Evolutionary conservation across 2,329 filamentous ascomycete genomes (phyloP), one percentile per base, ranked within the genome.

Genomic region (Epichloe gansuensis): DNA sequence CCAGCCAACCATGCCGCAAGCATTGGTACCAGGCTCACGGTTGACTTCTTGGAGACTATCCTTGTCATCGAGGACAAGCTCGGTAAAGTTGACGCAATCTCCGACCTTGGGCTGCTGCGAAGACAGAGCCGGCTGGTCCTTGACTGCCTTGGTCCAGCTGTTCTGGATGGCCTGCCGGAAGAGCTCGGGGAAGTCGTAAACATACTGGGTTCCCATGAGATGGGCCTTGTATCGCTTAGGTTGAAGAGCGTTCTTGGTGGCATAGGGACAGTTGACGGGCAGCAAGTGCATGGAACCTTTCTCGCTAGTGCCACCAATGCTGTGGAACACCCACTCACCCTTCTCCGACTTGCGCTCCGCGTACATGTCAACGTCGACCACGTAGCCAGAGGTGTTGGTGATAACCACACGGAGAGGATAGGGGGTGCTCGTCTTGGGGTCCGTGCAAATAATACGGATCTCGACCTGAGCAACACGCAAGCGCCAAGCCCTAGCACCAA

Each of bases 211-310:
- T 58, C 93, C 93, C 90, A 98, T 96, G 56, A 97, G 76, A 68
- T 98, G 93, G 60, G 93, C 93, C 84, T 95, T 96, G 83, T 98
- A 97, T 62, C 93, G 84, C 83, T 97, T 97, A 56, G 93, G 93
- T 74, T 98, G 93, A 55, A 98, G 80, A 77, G 90, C 95, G 71
- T 96, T 94, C 82, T 98, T 98, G 65, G 91, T 96, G 39, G 91
- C 85, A 71, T 98, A 98, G 23, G 93, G 89, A 3, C 89, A 90
- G 44, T 83, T 87, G 58, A 97, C 90, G 5, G 90, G 82, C 64
- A 94, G 81, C 69, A 98, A 73, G 66, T 98, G 93, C 84, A 97
- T 93, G 48, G 89, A 83, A 48, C 93, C 93, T 63, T 95, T 87
- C 79, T 95, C 95, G 67, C 85, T 93, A 51, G 88, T 95, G 56